A percentile compares a stretch with the other conserved stretches of the same genome.
These are phyloP conservation scores for Protostelium mycophagum DNA, from an alignment of 78 protist species.

Conservation along the genomic window DNA sequence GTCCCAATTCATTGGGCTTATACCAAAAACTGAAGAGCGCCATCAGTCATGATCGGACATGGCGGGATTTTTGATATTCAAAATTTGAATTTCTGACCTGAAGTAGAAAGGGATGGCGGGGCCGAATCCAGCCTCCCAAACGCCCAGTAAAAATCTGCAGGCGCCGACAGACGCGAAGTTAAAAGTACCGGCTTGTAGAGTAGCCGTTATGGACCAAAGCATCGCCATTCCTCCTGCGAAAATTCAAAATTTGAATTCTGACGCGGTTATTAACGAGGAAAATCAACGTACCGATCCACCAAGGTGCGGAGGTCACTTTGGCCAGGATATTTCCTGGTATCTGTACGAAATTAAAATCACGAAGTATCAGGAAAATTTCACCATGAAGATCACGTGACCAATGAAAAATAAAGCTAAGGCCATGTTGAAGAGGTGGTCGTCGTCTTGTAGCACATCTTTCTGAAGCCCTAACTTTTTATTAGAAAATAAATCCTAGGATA, in stretches of 20 bases:
- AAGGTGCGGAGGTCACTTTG: neutral
- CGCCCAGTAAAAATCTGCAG: neutral
- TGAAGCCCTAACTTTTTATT: neutral
- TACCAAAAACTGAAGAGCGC: neutral
- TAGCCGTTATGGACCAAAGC: neutral
- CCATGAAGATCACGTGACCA: neutral
- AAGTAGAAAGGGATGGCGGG: neutral
- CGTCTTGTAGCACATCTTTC: neutral
- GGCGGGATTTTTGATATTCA: too few species aligned
- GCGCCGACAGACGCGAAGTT: neutral
- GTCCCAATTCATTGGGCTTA: neutral
- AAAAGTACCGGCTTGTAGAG: neutral
- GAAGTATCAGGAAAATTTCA: neutral
- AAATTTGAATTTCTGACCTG: neutral
- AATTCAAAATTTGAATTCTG: too few species aligned
- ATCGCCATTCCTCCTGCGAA: neutral
- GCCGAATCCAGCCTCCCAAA: neutral
- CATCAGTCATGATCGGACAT: too few species aligned
- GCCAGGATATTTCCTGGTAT: neutral
- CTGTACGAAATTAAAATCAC: neutral
- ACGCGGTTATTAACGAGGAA: too few species aligned
- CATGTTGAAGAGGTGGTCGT: neutral
- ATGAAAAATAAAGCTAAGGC: neutral
- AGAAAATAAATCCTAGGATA: neutral
- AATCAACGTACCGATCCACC: neutral